These are phyloP conservation scores for Chytriomyces sp. DNA, from an alignment of 192 early-diverging fungal genomes.

Conservation along the genomic window DNA sequence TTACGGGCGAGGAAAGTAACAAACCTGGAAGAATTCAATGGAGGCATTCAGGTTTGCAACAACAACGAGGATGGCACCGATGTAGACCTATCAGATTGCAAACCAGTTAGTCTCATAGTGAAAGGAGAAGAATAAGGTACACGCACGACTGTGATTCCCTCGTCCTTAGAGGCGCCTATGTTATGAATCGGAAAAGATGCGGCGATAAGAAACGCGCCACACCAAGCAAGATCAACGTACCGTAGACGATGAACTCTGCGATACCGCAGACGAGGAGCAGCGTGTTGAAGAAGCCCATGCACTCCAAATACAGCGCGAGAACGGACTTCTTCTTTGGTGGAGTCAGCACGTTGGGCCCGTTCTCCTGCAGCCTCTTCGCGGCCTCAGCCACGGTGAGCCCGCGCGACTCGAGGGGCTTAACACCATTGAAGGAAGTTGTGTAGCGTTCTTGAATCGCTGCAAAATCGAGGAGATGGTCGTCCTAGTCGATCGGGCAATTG, in stretches of 20 bases:
- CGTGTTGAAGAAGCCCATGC: slow-evolving; percentile 79
- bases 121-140: background rate
- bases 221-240: background rate
- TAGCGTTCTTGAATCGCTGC: slow-evolving; percentile 49
- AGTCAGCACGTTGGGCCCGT: slow-evolving; percentile 80
- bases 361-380: slow-evolving; percentile 53
- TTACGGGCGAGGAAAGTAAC: no score
- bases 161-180: background rate
- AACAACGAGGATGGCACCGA: slow-evolving; percentile 14
- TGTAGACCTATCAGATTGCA: slow-evolving; percentile 12
- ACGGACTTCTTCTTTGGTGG: slow-evolving; percentile 79
- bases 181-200: background rate
- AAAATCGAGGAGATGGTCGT: slow-evolving; percentile 58
- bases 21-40: slow-evolving; percentile 20
- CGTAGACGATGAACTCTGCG: slow-evolving; percentile 74
- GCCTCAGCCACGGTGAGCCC: slow-evolving; percentile 68
- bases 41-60: background rate
- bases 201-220: background rate
- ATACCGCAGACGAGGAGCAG: slow-evolving; percentile 79
- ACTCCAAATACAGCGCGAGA: slow-evolving; percentile 69
- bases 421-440: slow-evolving; percentile 50
- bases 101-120: background rate
- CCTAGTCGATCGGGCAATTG: no score
- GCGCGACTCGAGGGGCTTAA: slow-evolving; percentile 62
- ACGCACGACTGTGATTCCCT: background rate